Percentiles rank a stretch among this genome's conserved stretches.
phyloP scores from a whole-genome alignment of 768 basidiomycete genomes.

The Suillus lakei region DNA sequence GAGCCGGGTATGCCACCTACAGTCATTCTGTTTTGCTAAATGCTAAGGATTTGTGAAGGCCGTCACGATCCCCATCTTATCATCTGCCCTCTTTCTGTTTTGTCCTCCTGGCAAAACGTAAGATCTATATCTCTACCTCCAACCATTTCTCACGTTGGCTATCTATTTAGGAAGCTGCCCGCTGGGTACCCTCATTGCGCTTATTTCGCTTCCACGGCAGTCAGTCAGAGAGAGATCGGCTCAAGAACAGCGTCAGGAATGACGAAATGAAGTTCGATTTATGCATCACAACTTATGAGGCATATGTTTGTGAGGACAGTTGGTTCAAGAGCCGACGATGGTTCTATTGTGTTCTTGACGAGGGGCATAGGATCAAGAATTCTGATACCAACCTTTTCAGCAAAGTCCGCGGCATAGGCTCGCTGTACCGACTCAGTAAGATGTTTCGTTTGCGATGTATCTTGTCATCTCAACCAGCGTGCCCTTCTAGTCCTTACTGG shows the following conservation, averaged over 20 bases:
- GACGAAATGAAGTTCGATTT: slow-evolving; percentile 46
- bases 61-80: slow-evolving; percentile 67
- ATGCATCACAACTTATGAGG: slow-evolving; percentile 72
- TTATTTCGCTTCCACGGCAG: slow-evolving; percentile 67
- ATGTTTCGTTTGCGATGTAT: background rate
- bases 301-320: slow-evolving; percentile 55
- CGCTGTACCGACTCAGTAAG: slow-evolving; percentile 60
- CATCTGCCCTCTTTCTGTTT: slow-evolving; percentile 73
- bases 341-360: slow-evolving; percentile 65
- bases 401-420: slow-evolving; percentile 59
- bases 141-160: background rate
- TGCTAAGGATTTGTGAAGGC: slow-evolving; percentile 26
- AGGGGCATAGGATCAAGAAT: slow-evolving; percentile 78
- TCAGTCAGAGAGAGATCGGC: slow-evolving; percentile 54
- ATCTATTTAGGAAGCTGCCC: slow-evolving; percentile 49
- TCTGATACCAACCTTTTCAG: slow-evolving; percentile 55
- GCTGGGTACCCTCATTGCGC: slow-evolving; percentile 57
- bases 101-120: slow-evolving; percentile 62
- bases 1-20: slow-evolving; percentile 40
- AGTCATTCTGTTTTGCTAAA: background rate
- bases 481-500: slow-evolving; percentile 61
- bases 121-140: slow-evolving; percentile 10
- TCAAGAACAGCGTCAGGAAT: slow-evolving; percentile 49
- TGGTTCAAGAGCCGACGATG: slow-evolving; percentile 68
- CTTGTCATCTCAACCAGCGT: slow-evolving; percentile 1